These are phyloP conservation scores for Amanita brunnescens DNA, from an alignment of 768 basidiomycete species.

Conservation along the genomic window DNA sequence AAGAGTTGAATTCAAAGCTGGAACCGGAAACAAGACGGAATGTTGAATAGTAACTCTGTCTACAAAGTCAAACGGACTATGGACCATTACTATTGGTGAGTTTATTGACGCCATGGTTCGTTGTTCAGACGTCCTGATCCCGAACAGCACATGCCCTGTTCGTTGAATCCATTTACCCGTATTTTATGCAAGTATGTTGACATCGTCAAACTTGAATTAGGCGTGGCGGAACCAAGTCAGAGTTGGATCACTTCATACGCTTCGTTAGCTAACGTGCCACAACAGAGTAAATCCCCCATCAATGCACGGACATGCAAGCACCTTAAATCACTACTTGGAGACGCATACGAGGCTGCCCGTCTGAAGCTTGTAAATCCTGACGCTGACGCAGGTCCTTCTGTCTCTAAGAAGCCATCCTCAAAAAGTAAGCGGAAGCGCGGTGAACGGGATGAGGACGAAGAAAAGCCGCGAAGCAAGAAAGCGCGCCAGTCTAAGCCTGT, in stretches of 20 bases:
- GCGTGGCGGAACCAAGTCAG: conserved; percentile 8
- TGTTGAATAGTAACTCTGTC: conserved; percentile 20
- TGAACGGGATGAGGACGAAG: conserved; percentile 6
- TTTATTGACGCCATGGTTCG: neutral
- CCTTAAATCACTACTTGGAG: conserved; percentile 30
- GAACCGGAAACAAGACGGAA: neutral
- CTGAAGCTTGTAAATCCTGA: conserved; percentile 25
- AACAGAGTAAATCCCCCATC: conserved; percentile 22
- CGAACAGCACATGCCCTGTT: conserved; percentile 8
- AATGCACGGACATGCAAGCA: conserved; percentile 39
- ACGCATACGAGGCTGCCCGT: conserved; percentile 32
- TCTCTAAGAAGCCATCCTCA: conserved; percentile 7
- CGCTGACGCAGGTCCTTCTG: conserved; percentile 12
- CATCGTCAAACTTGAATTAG: neutral
- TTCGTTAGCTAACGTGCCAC: neutral
- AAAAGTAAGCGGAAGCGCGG: conserved; percentile 15
- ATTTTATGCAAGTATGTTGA: too few relatives aligned
- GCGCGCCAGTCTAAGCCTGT: conserved; percentile 10
- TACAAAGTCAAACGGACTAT: conserved; percentile 30
- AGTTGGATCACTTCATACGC: neutral
- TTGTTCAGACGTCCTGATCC: neutral
- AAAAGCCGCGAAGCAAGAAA: conserved; percentile 8
- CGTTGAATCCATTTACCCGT: neutral
- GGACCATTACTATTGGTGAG: conserved; percentile 21
- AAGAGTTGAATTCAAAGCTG: too few relatives aligned